Evolutionary conservation across 2,329 filamentous ascomycete genomes (phyloP).

Genomic region (Beauveria rudraprayagi): DNA sequence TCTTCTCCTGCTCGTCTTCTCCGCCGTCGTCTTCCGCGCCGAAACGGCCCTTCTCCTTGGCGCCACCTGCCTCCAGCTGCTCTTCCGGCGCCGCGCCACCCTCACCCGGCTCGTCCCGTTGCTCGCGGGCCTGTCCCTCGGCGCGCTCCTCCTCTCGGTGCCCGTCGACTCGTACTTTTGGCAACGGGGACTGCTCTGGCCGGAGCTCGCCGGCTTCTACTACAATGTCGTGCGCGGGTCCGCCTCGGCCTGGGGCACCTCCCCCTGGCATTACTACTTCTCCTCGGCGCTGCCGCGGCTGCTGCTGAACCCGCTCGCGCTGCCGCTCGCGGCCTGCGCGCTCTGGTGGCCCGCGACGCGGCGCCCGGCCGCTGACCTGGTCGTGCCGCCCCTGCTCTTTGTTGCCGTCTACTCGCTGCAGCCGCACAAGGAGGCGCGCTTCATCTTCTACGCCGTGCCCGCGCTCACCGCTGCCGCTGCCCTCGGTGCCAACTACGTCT

Average conservation of each 20-base stretch:
- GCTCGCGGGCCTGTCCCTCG: slow-evolving; percentile 55
- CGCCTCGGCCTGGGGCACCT: slow-evolving; percentile 80
- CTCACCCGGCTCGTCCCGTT: slow-evolving; percentile 54
- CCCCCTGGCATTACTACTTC: slow-evolving; percentile 83
- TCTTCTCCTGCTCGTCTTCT: slow-evolving; percentile 67
- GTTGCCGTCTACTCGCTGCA: slow-evolving; percentile 75
- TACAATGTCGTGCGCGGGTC: slow-evolving; percentile 84
- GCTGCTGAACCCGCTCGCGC: slow-evolving; percentile 67
- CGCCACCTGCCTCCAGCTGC: slow-evolving; percentile 56
- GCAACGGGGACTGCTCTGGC: slow-evolving; percentile 72
- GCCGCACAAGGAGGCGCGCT: slow-evolving; percentile 93
- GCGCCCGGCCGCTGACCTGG: slow-evolving; percentile 37
- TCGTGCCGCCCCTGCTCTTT: slow-evolving; percentile 63
- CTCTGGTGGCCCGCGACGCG: slow-evolving; percentile 39
- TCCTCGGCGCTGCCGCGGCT: slow-evolving; percentile 72
- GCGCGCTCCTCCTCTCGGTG: slow-evolving; percentile 63
- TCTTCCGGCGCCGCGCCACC: slow-evolving; percentile 46
- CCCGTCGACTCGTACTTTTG: slow-evolving; percentile 88
- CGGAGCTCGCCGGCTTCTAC: slow-evolving; percentile 80
- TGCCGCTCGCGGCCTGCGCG: slow-evolving; percentile 46
- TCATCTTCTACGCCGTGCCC: slow-evolving; percentile 84
- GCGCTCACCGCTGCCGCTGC: slow-evolving; percentile 71
- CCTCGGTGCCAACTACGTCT: slow-evolving; percentile 64
- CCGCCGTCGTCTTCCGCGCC: slow-evolving; percentile 79
- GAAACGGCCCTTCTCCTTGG: slow-evolving; percentile 77